Conservation (phyloP, 2,329 filamentous ascomycete species). For the Fusarium floridanum region DNA sequence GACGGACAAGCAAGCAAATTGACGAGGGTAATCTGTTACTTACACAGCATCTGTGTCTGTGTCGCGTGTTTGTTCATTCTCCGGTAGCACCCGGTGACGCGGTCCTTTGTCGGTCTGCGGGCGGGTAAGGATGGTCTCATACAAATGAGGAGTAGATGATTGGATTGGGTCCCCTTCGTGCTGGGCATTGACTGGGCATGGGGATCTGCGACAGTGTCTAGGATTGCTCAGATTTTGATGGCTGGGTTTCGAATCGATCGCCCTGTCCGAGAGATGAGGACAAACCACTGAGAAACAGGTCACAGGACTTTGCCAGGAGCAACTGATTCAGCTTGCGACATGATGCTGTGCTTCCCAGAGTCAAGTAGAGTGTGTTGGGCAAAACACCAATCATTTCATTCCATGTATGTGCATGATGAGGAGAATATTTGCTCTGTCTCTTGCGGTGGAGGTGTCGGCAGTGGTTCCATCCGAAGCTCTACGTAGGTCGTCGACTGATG, state of each 20-base stretch:
- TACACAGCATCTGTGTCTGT: neutral
- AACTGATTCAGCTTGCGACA: conserved; percentile 7
- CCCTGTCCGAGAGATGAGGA: neutral
- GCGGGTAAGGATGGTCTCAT: conserved; percentile 4
- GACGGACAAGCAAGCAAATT: neutral
- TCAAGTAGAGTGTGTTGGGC: neutral
- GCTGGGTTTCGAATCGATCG: neutral
- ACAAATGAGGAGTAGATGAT: neutral
- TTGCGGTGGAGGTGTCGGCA: conserved; percentile 11
- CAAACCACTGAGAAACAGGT: neutral
- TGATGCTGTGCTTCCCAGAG: conserved; percentile 1
- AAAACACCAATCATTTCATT: neutral
- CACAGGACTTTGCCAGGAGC: neutral
- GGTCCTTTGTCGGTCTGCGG: conserved; percentile 8
- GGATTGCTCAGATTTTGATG: conserved; percentile 1
- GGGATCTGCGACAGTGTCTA: conserved; percentile 1
- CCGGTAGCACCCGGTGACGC: conserved; percentile 1
- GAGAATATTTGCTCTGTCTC: neutral
- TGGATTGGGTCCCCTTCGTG: neutral
- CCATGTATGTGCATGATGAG: neutral
- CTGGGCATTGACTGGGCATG: neutral
- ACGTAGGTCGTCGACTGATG: conserved; percentile 7
- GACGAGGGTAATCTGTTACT: neutral
- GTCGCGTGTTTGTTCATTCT: conserved; percentile 6
- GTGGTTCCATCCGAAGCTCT: conserved; percentile 1